A percentile compares a stretch with the other conserved stretches of the same genome.
Evolutionary conservation across 2,329 filamentous ascomycete species (phyloP).

Genomic region (Trichophaea hybrida): DNA sequence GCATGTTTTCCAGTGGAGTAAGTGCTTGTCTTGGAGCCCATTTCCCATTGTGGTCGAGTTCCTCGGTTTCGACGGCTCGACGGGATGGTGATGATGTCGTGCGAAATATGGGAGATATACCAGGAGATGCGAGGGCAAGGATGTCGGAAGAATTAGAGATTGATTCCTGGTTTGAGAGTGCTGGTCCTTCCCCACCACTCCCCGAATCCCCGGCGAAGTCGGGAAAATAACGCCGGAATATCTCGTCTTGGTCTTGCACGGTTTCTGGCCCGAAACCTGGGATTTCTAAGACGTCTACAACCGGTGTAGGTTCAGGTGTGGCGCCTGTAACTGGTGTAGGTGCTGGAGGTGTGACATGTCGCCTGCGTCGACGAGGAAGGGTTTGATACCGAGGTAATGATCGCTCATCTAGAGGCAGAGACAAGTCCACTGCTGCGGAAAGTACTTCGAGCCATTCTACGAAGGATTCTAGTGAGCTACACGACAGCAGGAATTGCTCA

Average conservation of each 20-base stretch:
- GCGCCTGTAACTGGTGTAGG: background rate
- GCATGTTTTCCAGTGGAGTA: slow-evolving; percentile 25
- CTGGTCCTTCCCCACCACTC: background rate
- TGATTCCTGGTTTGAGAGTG: background rate
- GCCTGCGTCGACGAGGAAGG: slow-evolving; percentile 36
- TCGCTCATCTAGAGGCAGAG: slow-evolving; percentile 55
- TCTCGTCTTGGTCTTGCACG: too few species aligned
- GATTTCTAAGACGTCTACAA: background rate
- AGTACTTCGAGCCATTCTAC: slow-evolving; percentile 54
- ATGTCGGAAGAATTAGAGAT: background rate
- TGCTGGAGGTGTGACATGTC: background rate
- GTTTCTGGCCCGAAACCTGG: background rate
- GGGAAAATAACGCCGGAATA: background rate
- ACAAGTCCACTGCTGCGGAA: slow-evolving; percentile 60
- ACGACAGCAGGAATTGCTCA: slow-evolving; percentile 58
- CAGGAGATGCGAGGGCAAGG: background rate
- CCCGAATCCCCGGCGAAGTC: background rate
- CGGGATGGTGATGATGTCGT: slow-evolving; percentile 3
- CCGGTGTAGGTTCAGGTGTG: background rate
- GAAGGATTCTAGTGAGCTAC: slow-evolving; percentile 49
- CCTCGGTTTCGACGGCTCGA: background rate
- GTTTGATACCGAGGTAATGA: slow-evolving; percentile 48
- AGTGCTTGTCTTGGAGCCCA: slow-evolving; percentile 23
- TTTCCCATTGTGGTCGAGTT: slow-evolving; percentile 19
- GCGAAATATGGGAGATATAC: background rate